Base-by-base conservation (phyloP, 2,329 filamentous ascomycete species). In the Aspergillus oerlinghausenensis region DNA sequence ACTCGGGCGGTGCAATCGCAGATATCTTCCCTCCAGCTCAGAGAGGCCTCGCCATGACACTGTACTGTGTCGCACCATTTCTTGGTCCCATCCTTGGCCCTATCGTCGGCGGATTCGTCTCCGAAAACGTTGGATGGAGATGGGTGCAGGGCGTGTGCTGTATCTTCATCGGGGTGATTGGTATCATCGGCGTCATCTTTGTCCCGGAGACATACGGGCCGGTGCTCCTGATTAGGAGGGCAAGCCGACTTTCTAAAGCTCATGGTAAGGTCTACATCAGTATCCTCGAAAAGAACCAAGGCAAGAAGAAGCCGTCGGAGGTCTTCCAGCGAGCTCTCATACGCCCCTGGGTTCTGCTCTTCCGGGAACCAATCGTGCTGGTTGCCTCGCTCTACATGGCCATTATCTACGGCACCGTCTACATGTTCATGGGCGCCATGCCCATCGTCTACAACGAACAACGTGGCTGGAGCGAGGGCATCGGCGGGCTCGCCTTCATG, bases 401-500 rank as follows among this genome's bases (percentile, higher is more conserved):
- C 48, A 61, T 62, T 23, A 56, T 62, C 17, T 63, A 58, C 21
- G 61, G 61, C 21, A 61, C 60, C 0, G 45, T 63, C 7, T 63
- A 63, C 52, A 59, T 63, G 56, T 55, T 62, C 28, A 61, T 64
- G 52, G 57, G 58, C 19, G 62, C 60, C 47, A 61, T 56, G 52
- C 58, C 60, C 3, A 60, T 63, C 19, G 59, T 63, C 21, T 63
- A 55, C 21, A 59, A 63, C 43, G 28, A 57, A 19, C 40, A 40
- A n/a, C 61, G 59, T 26, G 61, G 74, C 4, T 78, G 80, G 61
- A 74, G 70, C 3, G 71, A 78, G 26, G 77, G 77, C 1, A 72
- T 77, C 48, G 77, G 77, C 9, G 74, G 75, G 1, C 70, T 82
- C 4, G 73, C 79, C 1, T 82, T 79, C 59, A 57, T 80, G 9